Evolutionary conservation across 2,329 filamentous ascomycete genomes (phyloP), one percentile per base, ranked within the genome.

Genomic region (Beauveria bassiana): DNA sequence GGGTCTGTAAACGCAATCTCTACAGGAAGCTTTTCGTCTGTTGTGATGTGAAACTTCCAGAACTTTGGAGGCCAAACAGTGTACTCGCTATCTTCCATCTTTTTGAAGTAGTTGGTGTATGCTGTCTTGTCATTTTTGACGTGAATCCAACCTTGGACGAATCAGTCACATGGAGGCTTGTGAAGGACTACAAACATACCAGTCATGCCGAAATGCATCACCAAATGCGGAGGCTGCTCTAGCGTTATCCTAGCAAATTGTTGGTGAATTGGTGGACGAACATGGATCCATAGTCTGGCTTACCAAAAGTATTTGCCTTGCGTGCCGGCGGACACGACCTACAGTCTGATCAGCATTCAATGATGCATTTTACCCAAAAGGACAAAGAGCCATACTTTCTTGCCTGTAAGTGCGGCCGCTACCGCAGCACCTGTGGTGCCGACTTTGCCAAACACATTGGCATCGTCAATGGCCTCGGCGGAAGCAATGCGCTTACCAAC

Each of bases 291-390:
- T 28, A n/a, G 20, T 34, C 22, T 18, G 8, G 64, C 75, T 63
- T 67, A 84, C 86, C 95, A 99, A 73, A 99, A 98, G 71, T 98
- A 98, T 81, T 98, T 99, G 10, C 95, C 95, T 72, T 97, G 95
- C 63, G 89, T 91, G 4, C 89, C 90, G 4, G 89, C 90, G 59
- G 79, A 80, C 9, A 84, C 63, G 3, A 86, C 85, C 78, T 79
- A 47, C 10, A 1, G 53, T 24, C 14, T 53, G 64, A 53, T 56
- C 12, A 52, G 53, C 8, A 22, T n/a, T 55, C 42, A 10, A 18
- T 18, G 43, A 38, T 22, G 28, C 5, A 38, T 14, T 16, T 38
- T 16, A 12, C 22, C 28, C 8, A 9, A 38, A 3, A 7, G 28
- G 12, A 38, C 14, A 31, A 31, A 31, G 26, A 7, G 1, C 5